phyloP scores from a whole-genome alignment of 2,329 filamentous ascomycete genomes.

The Sporothrix brunneoviolacea region DNA sequence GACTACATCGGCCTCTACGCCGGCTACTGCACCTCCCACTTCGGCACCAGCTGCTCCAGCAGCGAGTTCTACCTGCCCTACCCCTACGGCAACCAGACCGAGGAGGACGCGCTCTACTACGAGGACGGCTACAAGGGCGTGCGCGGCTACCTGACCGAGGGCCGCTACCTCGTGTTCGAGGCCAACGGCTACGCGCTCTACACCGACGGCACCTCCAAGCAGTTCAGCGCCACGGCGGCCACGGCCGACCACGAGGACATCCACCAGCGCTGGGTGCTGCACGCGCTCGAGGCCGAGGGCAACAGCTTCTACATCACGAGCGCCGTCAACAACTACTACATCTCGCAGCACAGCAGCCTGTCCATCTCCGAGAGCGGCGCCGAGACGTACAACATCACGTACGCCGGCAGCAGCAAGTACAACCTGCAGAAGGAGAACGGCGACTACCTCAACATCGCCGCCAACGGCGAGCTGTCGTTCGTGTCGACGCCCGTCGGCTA shows the following conservation, averaged over 20 bases:
- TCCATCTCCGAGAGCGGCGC: constrained; percentile 18
- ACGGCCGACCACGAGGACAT: constrained; percentile 31
- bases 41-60: constrained; percentile 27
- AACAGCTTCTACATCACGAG: constrained; percentile 24
- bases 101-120: constrained; percentile 33
- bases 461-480: constrained; percentile 17
- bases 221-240: constrained; percentile 22
- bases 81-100: constrained; percentile 37
- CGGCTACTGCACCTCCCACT: constrained; percentile 33
- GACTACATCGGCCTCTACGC: constrained; percentile 35
- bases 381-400: constrained; percentile 21
- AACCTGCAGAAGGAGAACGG: constrained; percentile 23
- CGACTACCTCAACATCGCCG: constrained; percentile 19
- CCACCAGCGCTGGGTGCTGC: constrained; percentile 44
- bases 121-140: constrained; percentile 49
- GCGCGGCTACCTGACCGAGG: constrained; percentile 46
- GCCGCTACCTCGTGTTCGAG: constrained; percentile 47
- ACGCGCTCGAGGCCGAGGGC: constrained; percentile 29
- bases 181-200: constrained; percentile 36
- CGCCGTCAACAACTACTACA: constrained; percentile 20
- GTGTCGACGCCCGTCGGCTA: constrained; percentile 15
- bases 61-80: constrained; percentile 25
- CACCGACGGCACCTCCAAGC: constrained; percentile 22
- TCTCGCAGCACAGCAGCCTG: constrained; percentile 20
- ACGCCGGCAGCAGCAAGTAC: constrained; percentile 21